Evolutionary conservation across 306 rosid genomes (phyloP).

Genomic region (Cyamopsis tetragonoloba): DNA sequence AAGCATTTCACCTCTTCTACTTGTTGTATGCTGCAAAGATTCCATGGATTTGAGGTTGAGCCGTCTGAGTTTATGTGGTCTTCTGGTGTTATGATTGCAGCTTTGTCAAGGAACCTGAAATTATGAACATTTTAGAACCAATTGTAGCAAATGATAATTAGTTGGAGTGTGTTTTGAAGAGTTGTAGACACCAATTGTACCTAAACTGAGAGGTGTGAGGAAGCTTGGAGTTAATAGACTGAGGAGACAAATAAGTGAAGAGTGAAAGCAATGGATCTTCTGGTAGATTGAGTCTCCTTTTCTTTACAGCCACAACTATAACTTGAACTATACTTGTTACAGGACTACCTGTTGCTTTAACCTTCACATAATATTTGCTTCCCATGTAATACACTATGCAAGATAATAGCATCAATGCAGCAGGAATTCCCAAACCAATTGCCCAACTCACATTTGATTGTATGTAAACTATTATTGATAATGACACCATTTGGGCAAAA

Average conservation of each 20-base stretch:
- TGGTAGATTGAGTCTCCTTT: slow-evolving; percentile 43
- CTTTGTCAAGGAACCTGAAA: slow-evolving; percentile 69
- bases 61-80: slow-evolving; percentile 59
- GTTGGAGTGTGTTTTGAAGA: too few relatives aligned
- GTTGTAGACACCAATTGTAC: slow-evolving; percentile 25
- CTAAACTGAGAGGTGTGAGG: slow-evolving; percentile 69
- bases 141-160: background rate
- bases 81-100: slow-evolving; percentile 52
- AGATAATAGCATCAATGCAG: slow-evolving; percentile 64
- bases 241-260: slow-evolving; percentile 47
- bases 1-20: slow-evolving; percentile 84
- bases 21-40: slow-evolving; percentile 70
- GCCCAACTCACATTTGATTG: slow-evolving; percentile 85
- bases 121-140: background rate
- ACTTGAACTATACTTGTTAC: slow-evolving; percentile 64
- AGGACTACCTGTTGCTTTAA: slow-evolving; percentile 74
- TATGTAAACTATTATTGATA: slow-evolving; percentile 64
- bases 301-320: slow-evolving; percentile 53
- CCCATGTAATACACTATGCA: slow-evolving; percentile 56
- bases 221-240: slow-evolving; percentile 64
- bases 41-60: slow-evolving; percentile 71
- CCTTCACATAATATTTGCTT: slow-evolving; percentile 60
- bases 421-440: slow-evolving; percentile 73
- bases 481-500: slow-evolving; percentile 61
- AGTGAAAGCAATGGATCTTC: slow-evolving; percentile 48